Percentiles rank a stretch among this genome's conserved stretches.
phyloP scores from a whole-genome alignment of 2,329 filamentous ascomycete species.

The Penicillium sp. region DNA sequence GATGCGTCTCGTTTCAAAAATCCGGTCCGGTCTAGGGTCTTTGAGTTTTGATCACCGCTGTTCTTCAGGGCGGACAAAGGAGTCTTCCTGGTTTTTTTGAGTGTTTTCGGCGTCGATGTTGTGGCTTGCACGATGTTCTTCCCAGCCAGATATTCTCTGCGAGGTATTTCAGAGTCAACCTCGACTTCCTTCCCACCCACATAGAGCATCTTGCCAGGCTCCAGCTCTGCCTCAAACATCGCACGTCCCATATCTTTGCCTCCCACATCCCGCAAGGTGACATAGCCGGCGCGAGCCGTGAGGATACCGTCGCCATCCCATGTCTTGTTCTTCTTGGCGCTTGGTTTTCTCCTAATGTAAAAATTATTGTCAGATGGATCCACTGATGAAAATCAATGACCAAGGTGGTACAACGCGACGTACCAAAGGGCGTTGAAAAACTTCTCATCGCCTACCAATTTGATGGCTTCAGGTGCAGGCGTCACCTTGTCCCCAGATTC shows the following conservation, averaged over 20 bases:
- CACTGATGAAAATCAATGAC: neutral
- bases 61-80: slow-evolving; percentile 18
- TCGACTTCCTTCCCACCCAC: slow-evolving; percentile 69
- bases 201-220: slow-evolving; percentile 61
- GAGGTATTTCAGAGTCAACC: slow-evolving; percentile 62
- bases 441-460: slow-evolving; percentile 27
- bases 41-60: slow-evolving; percentile 5
- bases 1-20: slow-evolving; percentile 15
- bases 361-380: slow-evolving; percentile 1
- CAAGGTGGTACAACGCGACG: slow-evolving; percentile 2
- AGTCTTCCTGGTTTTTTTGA: slow-evolving; percentile 20
- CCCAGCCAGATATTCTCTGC: slow-evolving; percentile 56
- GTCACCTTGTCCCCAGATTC: slow-evolving; percentile 7
- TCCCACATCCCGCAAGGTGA: slow-evolving; percentile 61
- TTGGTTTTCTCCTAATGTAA: slow-evolving; percentile 62
- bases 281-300: slow-evolving; percentile 57
- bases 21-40: slow-evolving; percentile 6
- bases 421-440: slow-evolving; percentile 53
- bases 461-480: neutral
- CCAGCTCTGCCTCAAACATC: slow-evolving; percentile 56
- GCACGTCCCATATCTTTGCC: slow-evolving; percentile 64
- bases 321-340: slow-evolving; percentile 72
- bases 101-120: slow-evolving; percentile 21
- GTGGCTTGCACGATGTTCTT: slow-evolving; percentile 25
- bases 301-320: slow-evolving; percentile 74